Base-by-base conservation (phyloP, 306 rosid genomes). In the Dalbergia cultrata region DNA sequence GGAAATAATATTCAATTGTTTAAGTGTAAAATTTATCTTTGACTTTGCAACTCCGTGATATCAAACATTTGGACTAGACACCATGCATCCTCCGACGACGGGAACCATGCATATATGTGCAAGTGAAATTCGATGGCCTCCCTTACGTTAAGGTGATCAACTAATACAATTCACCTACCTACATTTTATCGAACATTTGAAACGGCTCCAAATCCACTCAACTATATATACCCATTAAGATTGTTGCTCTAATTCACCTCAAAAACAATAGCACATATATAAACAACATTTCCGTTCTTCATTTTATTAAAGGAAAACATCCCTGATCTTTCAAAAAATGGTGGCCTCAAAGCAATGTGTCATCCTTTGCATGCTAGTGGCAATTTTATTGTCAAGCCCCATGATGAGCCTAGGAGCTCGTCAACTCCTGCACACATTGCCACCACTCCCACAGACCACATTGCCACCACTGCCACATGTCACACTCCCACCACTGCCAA, bases 401-500 rank as follows among this genome's bases (percentile, higher is more conserved):
- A 41, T 53, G 47, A 61, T 61, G 53, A 83, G 68, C 68, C 13
- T 57, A 1, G 89, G 71, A 3, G 80, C 72, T 47, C 69, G 87
- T 13, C 71, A 71, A 62, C 81, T 86, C 7, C 49, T 86, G 33
- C 79, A 68, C 21, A 78, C 82, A 22, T n/a, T n/a, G n/a, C n/a
- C n/a, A n/a, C n/a, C n/a, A n/a, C n/a, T n/a, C n/a, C n/a, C n/a
- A n/a, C n/a, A n/a, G n/a, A n/a, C n/a, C n/a, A n/a, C n/a, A n/a
- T n/a, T n/a, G n/a, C n/a, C n/a, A n/a, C n/a, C n/a, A n/a, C n/a
- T n/a, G n/a, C n/a, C n/a, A n/a, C n/a, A n/a, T n/a, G n/a, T n/a
- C n/a, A n/a, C n/a, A n/a, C 33, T 81, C 57, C 88, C 85, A 56
- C 80, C 89, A 17, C 0, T 74, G 5, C 57, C 57, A 50, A 14